phyloP scores from a whole-genome alignment of 73 alveolate genomes.

The Stentor coeruleus region DNA sequence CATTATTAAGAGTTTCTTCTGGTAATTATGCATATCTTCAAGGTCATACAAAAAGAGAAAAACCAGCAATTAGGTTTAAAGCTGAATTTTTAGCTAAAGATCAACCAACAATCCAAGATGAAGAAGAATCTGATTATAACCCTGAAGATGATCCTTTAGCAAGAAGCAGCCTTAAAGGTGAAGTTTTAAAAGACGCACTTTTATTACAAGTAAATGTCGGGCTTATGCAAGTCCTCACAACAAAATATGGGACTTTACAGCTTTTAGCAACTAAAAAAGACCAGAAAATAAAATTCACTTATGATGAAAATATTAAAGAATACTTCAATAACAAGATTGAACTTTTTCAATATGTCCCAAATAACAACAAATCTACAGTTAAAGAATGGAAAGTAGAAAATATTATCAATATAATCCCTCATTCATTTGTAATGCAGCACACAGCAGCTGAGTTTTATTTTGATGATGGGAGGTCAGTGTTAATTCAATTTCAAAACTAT shows the following conservation, averaged over 20 bases:
- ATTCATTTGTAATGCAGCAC: slow-evolving; percentile 14
- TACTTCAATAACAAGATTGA: background rate
- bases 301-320: background rate
- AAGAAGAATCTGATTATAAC: background rate
- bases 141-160: background rate
- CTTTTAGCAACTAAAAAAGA: background rate
- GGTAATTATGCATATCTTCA: background rate
- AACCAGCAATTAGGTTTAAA: background rate
- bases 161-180: background rate
- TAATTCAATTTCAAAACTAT: background rate
- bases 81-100: background rate
- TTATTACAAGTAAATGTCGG: slow-evolving; percentile 14
- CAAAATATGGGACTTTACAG: background rate
- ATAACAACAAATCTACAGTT: background rate
- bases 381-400: slow-evolving; percentile 16
- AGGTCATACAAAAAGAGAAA: background rate
- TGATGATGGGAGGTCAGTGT: slow-evolving; percentile 31
- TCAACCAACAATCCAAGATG: background rate
- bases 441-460: slow-evolving; percentile 37
- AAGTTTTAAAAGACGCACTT: background rate
- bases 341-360: background rate
- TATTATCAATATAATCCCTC: background rate
- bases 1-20: background rate
- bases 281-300: background rate
- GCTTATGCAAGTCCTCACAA: background rate